Percentiles rank a stretch among this genome's conserved stretches.
phyloP scores from a whole-genome alignment of 805 yeast genomes.

The baker's yeast (Saccharomyces cerevisiae) region DNA sequence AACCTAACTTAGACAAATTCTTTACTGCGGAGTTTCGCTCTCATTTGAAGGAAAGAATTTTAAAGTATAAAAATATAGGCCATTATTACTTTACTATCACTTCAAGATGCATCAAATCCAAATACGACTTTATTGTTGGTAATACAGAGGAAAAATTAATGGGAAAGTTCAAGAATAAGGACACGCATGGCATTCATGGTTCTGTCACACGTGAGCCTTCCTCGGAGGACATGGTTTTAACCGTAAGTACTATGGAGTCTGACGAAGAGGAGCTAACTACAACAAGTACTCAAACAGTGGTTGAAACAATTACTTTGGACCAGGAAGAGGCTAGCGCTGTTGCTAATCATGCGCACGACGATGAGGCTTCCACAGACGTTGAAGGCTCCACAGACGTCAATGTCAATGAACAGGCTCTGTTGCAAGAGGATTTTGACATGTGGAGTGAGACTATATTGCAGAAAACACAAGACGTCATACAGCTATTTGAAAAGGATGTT shows the following conservation, averaged over 20 bases:
- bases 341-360: conserved; percentile 5
- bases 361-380: conserved; percentile 3
- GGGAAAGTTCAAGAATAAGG: not conserved
- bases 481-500: conserved; percentile 34
- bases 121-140: not conserved
- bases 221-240: conserved; percentile 2
- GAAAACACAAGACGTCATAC: conserved; percentile 34
- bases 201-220: not conserved
- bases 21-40: not conserved
- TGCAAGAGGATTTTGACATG: conserved; percentile 31
- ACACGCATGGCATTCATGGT: not conserved
- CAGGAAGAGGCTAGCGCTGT: conserved; percentile 1
- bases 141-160: not conserved
- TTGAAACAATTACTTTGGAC: conserved; percentile 14
- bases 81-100: not conserved
- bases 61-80: not conserved
- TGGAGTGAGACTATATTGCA: conserved; percentile 33
- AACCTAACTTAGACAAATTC: conserved; percentile 3
- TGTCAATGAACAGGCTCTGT: conserved; percentile 15
- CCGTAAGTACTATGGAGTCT: conserved; percentile 1
- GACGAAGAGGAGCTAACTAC: not conserved
- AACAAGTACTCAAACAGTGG: conserved; percentile 13
- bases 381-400: conserved; percentile 6
- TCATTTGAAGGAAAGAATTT: not conserved
- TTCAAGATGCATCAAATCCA: not conserved